A percentile compares a stretch with the other conserved stretches of the same genome.
phyloP scores from a whole-genome alignment of 345 rosid genomes.

The Moricandia arvensis region DNA sequence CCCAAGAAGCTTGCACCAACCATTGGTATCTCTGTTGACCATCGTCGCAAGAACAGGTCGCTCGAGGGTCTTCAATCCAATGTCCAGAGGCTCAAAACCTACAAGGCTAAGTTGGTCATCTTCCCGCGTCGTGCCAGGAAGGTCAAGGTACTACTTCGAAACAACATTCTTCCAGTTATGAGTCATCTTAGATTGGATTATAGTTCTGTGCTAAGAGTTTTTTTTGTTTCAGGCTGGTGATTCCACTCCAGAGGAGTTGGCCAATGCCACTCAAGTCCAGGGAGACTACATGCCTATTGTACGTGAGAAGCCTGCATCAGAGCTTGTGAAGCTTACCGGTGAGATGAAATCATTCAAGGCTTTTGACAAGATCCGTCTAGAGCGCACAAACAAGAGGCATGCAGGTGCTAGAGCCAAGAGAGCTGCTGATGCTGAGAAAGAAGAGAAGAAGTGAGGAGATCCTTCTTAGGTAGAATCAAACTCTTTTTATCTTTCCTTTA shows the following conservation, averaged over 20 bases:
- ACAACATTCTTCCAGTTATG: neutral
- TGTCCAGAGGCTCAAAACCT: slow-evolving; percentile 82
- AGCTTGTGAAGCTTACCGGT: slow-evolving; percentile 67
- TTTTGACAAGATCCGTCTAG: slow-evolving; percentile 64
- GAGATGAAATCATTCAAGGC: slow-evolving; percentile 85
- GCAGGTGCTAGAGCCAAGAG: slow-evolving; percentile 70
- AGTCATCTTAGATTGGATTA: neutral
- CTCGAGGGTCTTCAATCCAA: slow-evolving; percentile 68
- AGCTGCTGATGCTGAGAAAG: slow-evolving; percentile 94
- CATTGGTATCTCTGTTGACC: slow-evolving; percentile 71
- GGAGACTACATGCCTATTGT: slow-evolving; percentile 66
- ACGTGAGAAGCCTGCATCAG: slow-evolving; percentile 63
- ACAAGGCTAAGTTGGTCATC: slow-evolving; percentile 81
- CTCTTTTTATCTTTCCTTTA: slow-evolving; percentile 6
- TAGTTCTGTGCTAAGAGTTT: neutral
- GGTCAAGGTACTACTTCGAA: slow-evolving; percentile 48
- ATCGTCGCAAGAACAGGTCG: slow-evolving; percentile 68
- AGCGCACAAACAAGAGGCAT: slow-evolving; percentile 60
- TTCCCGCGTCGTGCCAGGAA: slow-evolving; percentile 79
- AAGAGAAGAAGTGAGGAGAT: slow-evolving; percentile 72
- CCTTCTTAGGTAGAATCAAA: slow-evolving; percentile 6
- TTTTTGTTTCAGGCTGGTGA: slow-evolving; percentile 69
- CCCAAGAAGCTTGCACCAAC: slow-evolving; percentile 79
- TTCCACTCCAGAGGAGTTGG: slow-evolving; percentile 75
- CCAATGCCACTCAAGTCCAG: slow-evolving; percentile 79